Conservation (phyloP, 768 basidiomycete species). For the Sarcodon aspratus region DNA sequence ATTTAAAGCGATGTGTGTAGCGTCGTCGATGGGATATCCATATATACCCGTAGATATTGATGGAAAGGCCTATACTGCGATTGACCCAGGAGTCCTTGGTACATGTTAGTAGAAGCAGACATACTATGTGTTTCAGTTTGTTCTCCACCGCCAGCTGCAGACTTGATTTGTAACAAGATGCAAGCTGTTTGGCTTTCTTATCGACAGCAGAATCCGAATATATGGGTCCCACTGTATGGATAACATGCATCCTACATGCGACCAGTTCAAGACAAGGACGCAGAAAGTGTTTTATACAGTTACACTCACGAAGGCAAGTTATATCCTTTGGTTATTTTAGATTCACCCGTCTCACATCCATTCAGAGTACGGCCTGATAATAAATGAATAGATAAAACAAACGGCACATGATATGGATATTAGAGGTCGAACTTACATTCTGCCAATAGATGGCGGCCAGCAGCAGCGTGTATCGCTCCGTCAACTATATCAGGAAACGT, state of each 20-base stretch:
- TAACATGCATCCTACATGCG: constrained; percentile 45
- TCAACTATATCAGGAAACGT: constrained; percentile 39
- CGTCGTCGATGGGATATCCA: constrained; percentile 64
- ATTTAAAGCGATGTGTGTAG: constrained; percentile 58
- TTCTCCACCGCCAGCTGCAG: constrained; percentile 51
- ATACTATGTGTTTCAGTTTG: constrained; percentile 51
- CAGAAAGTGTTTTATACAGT: background rate
- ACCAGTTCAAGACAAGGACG: background rate
- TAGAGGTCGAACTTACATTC: constrained; percentile 45
- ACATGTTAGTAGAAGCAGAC: constrained; percentile 11
- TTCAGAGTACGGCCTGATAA: constrained; percentile 45
- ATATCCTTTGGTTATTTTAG: constrained; percentile 75
- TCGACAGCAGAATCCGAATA: constrained; percentile 33
- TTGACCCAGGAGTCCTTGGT: background rate
- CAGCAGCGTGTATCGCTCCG: constrained; percentile 71
- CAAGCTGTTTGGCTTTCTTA: constrained; percentile 39
- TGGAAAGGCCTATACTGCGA: constrained; percentile 57
- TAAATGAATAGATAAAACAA: background rate
- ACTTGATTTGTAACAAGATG: constrained; percentile 58
- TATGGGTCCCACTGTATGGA: constrained; percentile 76
- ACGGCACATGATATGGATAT: background rate
- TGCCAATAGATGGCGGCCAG: constrained; percentile 48
- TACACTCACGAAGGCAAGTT: constrained; percentile 59
- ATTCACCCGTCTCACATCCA: constrained; percentile 60
- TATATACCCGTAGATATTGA: constrained; percentile 75